Evolutionary conservation across 1,284 basidiomycete genomes (phyloP).

Genomic region (Ganoderma leucocontextum): DNA sequence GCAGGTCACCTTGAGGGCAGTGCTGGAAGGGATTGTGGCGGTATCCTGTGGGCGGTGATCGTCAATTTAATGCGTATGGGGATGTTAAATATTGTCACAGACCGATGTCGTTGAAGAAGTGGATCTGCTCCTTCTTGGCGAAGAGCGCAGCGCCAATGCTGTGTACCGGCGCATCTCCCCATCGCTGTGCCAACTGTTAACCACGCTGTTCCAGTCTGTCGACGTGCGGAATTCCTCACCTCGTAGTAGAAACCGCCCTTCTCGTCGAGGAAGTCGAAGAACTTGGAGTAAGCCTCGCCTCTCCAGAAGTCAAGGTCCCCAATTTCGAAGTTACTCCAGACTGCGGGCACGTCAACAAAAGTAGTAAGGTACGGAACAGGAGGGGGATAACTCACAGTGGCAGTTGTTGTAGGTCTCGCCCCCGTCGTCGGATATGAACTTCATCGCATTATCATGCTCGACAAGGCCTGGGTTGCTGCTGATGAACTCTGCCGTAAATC

Average conservation of each 20-base stretch:
- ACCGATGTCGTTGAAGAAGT: conserved; percentile 66
- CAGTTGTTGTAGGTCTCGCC: conserved; percentile 74
- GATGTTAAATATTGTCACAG: conserved; percentile 5
- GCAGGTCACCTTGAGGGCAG: conserved; percentile 56
- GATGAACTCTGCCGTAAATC: conserved; percentile 60
- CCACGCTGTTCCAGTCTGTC: neutral
- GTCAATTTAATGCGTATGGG: neutral
- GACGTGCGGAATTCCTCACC: conserved; percentile 39
- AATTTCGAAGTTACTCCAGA: conserved; percentile 81
- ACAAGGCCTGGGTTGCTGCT: conserved; percentile 63
- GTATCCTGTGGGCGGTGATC: conserved; percentile 43
- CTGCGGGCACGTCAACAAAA: conserved; percentile 39
- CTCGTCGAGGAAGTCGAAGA: conserved; percentile 74
- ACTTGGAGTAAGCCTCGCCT: conserved; percentile 69
- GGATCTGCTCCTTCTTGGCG: conserved; percentile 66
- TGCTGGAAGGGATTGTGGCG: conserved; percentile 61
- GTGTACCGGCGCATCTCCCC: conserved; percentile 82
- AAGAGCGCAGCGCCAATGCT: conserved; percentile 74
- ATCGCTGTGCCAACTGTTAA: conserved; percentile 46
- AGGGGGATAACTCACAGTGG: conserved; percentile 60
- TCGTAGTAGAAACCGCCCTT: conserved; percentile 81
- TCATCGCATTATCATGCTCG: conserved; percentile 66
- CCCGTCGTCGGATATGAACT: conserved; percentile 70
- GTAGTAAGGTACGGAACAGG: neutral
- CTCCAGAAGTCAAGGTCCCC: conserved; percentile 74